Percentiles rank a stretch among this genome's conserved stretches.
Evolutionary conservation across 2,329 filamentous ascomycete species (phyloP).

Genomic region (Monosporascus sp.): DNA sequence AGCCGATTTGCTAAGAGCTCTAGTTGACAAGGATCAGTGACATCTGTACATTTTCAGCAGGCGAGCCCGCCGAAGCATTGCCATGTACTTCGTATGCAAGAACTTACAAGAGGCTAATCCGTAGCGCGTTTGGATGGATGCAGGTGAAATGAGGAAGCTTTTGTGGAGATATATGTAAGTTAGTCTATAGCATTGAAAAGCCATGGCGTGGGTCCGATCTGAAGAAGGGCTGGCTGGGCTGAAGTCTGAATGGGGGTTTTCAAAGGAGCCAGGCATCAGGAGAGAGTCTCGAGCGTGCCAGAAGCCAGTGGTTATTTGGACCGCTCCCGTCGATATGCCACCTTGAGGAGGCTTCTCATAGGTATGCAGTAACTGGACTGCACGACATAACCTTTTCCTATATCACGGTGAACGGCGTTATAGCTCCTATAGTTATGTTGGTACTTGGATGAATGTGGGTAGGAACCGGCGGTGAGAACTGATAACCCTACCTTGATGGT

Average conservation of each 20-base stretch:
- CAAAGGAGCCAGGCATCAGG: background rate
- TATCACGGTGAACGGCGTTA: no score
- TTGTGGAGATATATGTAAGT: slow-evolving; percentile 12
- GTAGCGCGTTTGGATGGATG: slow-evolving; percentile 13
- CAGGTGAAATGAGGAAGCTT: slow-evolving; percentile 22
- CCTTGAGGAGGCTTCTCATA: background rate
- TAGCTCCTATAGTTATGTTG: no score
- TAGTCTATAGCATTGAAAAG: background rate
- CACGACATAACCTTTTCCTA: background rate
- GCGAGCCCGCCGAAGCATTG: no score
- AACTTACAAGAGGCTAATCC: background rate
- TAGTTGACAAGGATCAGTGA: background rate
- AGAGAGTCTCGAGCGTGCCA: background rate
- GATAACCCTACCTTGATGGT: no score
- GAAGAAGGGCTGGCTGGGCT: background rate
- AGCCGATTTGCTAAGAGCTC: background rate
- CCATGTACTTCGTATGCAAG: no score
- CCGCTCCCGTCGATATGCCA: background rate
- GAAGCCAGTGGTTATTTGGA: background rate
- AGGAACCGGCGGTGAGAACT: no score
- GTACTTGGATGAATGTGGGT: no score
- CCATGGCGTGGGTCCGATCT: slow-evolving; percentile 1
- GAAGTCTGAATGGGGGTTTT: background rate
- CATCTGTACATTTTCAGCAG: background rate
- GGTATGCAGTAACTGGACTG: background rate